Evolutionary conservation across 1,139 yeast species (phyloP).

Genomic region (Hyphopichia pseudoburtonii): DNA sequence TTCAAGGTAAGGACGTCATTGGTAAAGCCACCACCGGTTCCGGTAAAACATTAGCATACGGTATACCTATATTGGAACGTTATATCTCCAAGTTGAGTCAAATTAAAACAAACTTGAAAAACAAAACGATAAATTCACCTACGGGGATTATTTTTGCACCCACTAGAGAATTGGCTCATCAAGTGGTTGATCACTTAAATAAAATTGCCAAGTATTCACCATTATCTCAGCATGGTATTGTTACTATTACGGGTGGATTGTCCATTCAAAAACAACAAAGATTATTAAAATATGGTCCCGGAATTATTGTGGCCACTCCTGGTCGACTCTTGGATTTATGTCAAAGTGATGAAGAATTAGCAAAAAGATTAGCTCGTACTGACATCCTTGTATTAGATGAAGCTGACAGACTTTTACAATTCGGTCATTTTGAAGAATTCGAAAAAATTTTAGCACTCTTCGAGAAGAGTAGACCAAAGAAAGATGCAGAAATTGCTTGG

Average conservation of each 20-base stretch:
- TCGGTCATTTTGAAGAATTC: constrained; percentile 94
- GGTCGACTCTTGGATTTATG: constrained; percentile 87
- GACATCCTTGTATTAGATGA: constrained; percentile 86
- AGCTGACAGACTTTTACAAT: constrained; percentile 94
- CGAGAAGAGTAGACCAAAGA: constrained; percentile 33
- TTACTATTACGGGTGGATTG: constrained; percentile 91
- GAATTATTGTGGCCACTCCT: constrained; percentile 90
- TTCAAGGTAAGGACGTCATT: constrained; percentile 74
- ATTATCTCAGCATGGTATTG: constrained; percentile 54
- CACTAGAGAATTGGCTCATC: constrained; percentile 94
- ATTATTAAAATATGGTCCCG: constrained; percentile 70
- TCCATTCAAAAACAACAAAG: constrained; percentile 92
- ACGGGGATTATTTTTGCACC: constrained; percentile 88
- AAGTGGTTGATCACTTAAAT: constrained; percentile 79
- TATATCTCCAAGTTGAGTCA: constrained; percentile 33
- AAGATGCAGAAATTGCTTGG: constrained; percentile 22
- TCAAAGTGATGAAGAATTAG: constrained; percentile 57
- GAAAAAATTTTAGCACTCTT: constrained; percentile 75
- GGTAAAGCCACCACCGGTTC: constrained; percentile 99
- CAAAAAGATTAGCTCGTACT: constrained; percentile 57
- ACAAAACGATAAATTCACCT: constrained; percentile 42
- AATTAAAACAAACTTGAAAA: constrained; percentile 22
- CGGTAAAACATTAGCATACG: constrained; percentile 95
- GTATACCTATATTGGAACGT: constrained; percentile 86
- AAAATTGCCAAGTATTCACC: constrained; percentile 62